Evolutionary conservation across 306 rosid genomes (phyloP).

Genomic region (Begonia fuchsioides): DNA sequence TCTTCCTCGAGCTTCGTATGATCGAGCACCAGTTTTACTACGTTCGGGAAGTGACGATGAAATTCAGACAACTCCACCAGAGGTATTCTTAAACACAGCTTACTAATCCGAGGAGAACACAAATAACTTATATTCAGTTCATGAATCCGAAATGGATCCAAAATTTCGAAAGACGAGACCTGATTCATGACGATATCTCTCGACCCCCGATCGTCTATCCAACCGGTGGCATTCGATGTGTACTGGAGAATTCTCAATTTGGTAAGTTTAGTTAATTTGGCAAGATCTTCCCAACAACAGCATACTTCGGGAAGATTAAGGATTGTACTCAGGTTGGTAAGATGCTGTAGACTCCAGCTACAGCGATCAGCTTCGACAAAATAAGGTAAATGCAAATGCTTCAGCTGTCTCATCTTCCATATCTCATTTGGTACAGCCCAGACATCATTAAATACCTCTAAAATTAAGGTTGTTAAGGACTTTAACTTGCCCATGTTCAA

Average conservation of each 20-base stretch:
- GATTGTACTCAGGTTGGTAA: too few relatives aligned
- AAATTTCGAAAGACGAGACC: too few relatives aligned
- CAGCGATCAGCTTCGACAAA: too few relatives aligned
- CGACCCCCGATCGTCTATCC: too few relatives aligned
- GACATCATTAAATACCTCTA: slow-evolving; percentile 1
- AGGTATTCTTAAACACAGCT: neutral
- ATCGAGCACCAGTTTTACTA: neutral
- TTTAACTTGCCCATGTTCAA: slow-evolving; percentile 27
- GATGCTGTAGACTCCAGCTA: too few relatives aligned
- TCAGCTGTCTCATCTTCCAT: slow-evolving; percentile 22
- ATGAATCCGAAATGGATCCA: too few relatives aligned
- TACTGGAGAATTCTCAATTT: neutral
- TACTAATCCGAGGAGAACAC: neutral
- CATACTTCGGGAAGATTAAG: slow-evolving; percentile 2
- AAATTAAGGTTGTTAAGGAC: slow-evolving; percentile 22
- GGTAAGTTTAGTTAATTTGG: slow-evolving; percentile 10
- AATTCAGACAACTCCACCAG: neutral
- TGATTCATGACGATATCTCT: too few relatives aligned
- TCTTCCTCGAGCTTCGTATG: neutral
- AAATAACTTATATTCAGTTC: too few relatives aligned
- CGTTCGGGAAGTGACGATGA: neutral
- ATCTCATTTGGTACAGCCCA: slow-evolving; percentile 19
- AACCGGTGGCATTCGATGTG: neutral
- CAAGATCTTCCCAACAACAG: slow-evolving; percentile 12
- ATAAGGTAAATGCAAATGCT: slow-evolving; percentile 38